Base-by-base conservation (phyloP, 176 grass and related monocot genomes). In the Musa acuminata region DNA sequence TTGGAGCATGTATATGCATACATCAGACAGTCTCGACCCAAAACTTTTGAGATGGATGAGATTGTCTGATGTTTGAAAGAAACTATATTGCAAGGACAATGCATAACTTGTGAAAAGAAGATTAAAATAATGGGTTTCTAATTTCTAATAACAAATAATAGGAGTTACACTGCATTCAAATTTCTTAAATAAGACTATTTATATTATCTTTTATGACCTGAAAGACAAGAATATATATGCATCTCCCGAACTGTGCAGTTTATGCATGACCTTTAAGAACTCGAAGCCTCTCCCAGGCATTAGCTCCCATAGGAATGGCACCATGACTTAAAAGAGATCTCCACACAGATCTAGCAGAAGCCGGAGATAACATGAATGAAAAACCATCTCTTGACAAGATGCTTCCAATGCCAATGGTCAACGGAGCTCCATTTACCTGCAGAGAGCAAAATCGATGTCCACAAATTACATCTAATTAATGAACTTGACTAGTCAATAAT, bases 331-430 rank as follows among this genome's bases (percentile, higher is more conserved):
- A 19, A 16, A 74, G 72, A 74, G 72, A 74, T 43, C 25, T 74
- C 72, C 72, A 74, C 3, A 74, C 72, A 11, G 72, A 13, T 74
- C 21, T 57, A 29, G 25, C 12, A 35, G 72, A 74, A 74, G 52
- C 72, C 19, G 72, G 53, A 55, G 72, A 53, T 14, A 74, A 2
- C 72, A 74, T 53, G 53, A 74, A 74, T 35, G 72, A 74, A 74
- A 74, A 74, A 74, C 72, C 72, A 74, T 74, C 51, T 74, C 22
- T 55, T 35, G 57, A 74, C 52, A 74, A 55, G 72, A 74, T 25
- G 35, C 72, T 74, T 55, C 72, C 72, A 0, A 74, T 24, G 4
- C 72, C 72, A 74, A 74, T 74, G 7, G 72, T 74, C 53, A 74
- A 23, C 10, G 72, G 72, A 53, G 13, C 26, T 55, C 72, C 72